Conservation (phyloP, 768 basidiomycete genomes). For the Podaxis sp. region DNA sequence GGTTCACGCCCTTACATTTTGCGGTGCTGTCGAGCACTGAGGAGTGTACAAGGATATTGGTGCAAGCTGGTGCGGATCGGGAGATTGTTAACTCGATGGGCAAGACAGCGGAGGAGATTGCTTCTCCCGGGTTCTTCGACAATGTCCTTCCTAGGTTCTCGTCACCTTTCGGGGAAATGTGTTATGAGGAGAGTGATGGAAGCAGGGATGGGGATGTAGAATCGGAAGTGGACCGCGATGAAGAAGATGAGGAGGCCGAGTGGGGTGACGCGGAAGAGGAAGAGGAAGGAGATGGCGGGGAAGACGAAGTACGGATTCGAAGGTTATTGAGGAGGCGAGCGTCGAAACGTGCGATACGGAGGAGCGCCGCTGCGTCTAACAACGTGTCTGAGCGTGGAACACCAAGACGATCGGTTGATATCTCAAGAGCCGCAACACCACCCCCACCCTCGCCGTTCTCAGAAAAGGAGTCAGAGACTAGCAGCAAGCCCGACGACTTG, state of each 20-base stretch:
- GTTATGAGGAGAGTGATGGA: constrained; percentile 22
- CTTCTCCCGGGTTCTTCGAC: constrained; percentile 42
- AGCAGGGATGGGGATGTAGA: constrained; percentile 41
- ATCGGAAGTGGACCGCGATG: constrained; percentile 60
- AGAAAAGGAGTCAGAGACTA: not conserved
- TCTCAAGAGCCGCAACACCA: constrained; percentile 32
- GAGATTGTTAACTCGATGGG: constrained; percentile 75
- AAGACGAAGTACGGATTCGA: constrained; percentile 29
- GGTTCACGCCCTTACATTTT: constrained; percentile 87
- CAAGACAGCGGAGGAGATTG: constrained; percentile 65
- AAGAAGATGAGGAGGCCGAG: constrained; percentile 48
- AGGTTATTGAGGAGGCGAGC: constrained; percentile 31
- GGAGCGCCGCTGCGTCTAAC: constrained; percentile 24
- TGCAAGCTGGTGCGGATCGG: constrained; percentile 78
- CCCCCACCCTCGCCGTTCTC: constrained; percentile 16
- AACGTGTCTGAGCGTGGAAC: constrained; percentile 20
- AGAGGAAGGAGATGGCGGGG: constrained; percentile 15
- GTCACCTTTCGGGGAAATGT: constrained; percentile 18
- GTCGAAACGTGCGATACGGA: constrained; percentile 32
- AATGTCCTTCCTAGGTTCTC: constrained; percentile 27
- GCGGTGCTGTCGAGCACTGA: constrained; percentile 66
- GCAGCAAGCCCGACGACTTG: not conserved
- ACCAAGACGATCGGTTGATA: constrained; percentile 28
- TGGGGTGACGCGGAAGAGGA: constrained; percentile 18
- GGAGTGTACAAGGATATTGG: constrained; percentile 61